Conservation (phyloP, 2,329 filamentous ascomycete genomes). For the Fusarium staphyleae region DNA sequence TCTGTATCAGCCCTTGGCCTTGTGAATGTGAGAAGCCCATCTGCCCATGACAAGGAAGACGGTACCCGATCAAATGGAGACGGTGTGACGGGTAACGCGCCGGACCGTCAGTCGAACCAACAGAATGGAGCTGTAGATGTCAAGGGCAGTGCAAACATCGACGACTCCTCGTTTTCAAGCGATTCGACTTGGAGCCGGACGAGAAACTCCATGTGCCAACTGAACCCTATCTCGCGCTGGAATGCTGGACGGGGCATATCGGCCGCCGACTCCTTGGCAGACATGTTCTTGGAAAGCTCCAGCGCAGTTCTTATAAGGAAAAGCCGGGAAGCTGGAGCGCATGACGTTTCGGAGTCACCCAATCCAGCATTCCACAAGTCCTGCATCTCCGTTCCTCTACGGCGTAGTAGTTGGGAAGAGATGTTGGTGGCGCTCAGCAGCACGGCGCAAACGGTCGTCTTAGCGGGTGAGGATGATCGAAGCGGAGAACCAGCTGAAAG, state of each 20-base stretch:
- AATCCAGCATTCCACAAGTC: slow-evolving; percentile 2
- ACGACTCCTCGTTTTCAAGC: background rate
- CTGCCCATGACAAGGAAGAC: slow-evolving; percentile 5
- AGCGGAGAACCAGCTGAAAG: background rate
- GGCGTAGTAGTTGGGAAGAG: slow-evolving; percentile 1
- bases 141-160: background rate
- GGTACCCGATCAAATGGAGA: slow-evolving; percentile 25
- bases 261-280: slow-evolving; percentile 6
- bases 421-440: slow-evolving; percentile 30
- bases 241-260: slow-evolving; percentile 12
- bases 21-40: background rate
- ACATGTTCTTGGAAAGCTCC: slow-evolving; percentile 3
- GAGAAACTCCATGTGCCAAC: background rate
- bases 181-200: background rate
- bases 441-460: slow-evolving; percentile 19
- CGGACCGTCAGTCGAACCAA: slow-evolving; percentile 20
- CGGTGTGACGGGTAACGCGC: slow-evolving; percentile 16
- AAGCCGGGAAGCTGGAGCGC: slow-evolving; percentile 1
- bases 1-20: slow-evolving; percentile 11
- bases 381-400: background rate
- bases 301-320: background rate
- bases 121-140: slow-evolving; percentile 11
- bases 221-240: slow-evolving; percentile 2
- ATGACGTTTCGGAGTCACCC: slow-evolving; percentile 8
- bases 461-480: background rate